Percentiles rank a stretch among this genome's conserved stretches.
Conservation (phyloP, 176 grass and related monocot genomes). For the Elymus sibiricus region DNA sequence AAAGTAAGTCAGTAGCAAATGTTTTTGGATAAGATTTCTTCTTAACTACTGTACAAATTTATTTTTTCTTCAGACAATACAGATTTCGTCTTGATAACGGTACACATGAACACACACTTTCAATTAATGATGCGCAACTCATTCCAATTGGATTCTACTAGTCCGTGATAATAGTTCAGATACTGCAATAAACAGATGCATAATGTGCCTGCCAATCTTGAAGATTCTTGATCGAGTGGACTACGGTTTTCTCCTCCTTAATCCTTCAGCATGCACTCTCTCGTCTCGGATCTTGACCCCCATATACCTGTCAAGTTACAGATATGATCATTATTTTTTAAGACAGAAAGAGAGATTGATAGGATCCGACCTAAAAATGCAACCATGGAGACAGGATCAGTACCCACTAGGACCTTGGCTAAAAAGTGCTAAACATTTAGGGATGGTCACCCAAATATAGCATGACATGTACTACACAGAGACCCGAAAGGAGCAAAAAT, state of each 20-base stretch:
- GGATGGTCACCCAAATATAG: neutral
- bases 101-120: neutral
- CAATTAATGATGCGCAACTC: slow-evolving; percentile 5
- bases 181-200: neutral
- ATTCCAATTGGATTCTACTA: neutral
- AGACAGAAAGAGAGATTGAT: neutral
- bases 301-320: slow-evolving; percentile 68
- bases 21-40: neutral
- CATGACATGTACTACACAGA: neutral
- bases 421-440: slow-evolving; percentile 24
- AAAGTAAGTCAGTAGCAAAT: neutral
- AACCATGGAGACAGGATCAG: slow-evolving; percentile 8
- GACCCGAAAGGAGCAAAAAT: neutral
- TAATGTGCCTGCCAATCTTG: neutral
- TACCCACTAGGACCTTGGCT: slow-evolving; percentile 42
- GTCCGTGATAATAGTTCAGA: neutral
- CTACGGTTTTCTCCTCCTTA: slow-evolving; percentile 1
- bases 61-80: neutral
- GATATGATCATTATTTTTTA: slow-evolving; percentile 15
- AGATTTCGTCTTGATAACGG: neutral
- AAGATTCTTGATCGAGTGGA: neutral
- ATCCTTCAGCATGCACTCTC: slow-evolving; percentile 29
- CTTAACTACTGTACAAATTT: neutral
- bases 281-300: slow-evolving; percentile 64
- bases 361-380: slow-evolving; percentile 31